phyloP scores from a whole-genome alignment of 495 filamentous ascomycete species.

The Acidomyces sp. region DNA sequence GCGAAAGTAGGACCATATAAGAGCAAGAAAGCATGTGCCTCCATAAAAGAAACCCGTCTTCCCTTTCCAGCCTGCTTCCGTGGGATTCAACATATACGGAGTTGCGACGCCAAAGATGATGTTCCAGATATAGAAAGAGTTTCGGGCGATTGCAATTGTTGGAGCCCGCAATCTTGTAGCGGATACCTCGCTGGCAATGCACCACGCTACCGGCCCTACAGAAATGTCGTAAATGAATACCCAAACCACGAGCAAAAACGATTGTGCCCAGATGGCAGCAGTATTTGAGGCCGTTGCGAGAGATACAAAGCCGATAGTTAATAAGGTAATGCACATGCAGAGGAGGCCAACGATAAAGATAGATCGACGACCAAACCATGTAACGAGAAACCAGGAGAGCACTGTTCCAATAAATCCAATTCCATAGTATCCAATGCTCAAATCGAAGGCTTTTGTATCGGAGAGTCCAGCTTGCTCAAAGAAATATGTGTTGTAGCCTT shows the following conservation, averaged over 20 bases:
- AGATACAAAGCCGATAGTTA: constrained; percentile 27
- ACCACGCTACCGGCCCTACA: constrained; percentile 45
- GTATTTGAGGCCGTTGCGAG: constrained; percentile 19
- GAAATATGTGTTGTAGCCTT: constrained; percentile 72
- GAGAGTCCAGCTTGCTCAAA: constrained; percentile 51
- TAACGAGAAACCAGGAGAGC: constrained; percentile 29
- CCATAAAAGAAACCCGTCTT: constrained; percentile 42
- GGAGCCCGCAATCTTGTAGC: constrained; percentile 31
- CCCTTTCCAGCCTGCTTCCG: constrained; percentile 40
- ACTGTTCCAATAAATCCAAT: constrained; percentile 26
- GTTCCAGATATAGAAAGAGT: constrained; percentile 38
- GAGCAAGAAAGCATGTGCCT: constrained; percentile 35
- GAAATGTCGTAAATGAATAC: constrained; percentile 42
- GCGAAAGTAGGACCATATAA: constrained; percentile 28
- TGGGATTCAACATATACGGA: constrained; percentile 37
- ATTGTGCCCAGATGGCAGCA: constrained; percentile 30
- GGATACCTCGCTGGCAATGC: constrained; percentile 44
- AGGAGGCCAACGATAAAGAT: constrained; percentile 25
- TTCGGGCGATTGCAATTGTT: constrained; percentile 43
- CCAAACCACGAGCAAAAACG: constrained; percentile 38
- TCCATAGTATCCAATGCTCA: constrained; percentile 27
- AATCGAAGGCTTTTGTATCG: constrained; percentile 17
- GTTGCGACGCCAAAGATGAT: constrained; percentile 32
- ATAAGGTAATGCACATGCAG: constrained; percentile 23
- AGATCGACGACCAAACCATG: constrained; percentile 24